Base-by-base conservation (phyloP, 352 stramenopile genomes). In the Pythium periplocum region DNA sequence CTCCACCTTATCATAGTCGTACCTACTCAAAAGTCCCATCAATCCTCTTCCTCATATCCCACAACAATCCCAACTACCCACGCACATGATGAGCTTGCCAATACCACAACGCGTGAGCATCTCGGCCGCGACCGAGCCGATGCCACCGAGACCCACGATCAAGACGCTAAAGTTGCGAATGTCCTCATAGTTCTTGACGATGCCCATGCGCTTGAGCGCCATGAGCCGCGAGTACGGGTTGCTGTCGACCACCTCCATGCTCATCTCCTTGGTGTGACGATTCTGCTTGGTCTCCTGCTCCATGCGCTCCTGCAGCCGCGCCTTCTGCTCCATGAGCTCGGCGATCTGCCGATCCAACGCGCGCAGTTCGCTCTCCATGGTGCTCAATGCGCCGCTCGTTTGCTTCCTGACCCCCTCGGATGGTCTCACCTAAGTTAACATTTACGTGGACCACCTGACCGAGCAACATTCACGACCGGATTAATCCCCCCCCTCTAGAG, bases 101-200 rank as follows among this genome's bases (percentile, higher is more conserved):
- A 95, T 83, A 60, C 87, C 87, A 59, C 87, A 96, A 42, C 87
- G 85, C 51, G 82, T 90, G 54, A 96, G 75, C 87, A 96, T 96
- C 66, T 96, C 87, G 12, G 87, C 82, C 0, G 87, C 83, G 12
- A 95, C 85, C 1, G 83, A 92, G 5, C 87, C 87, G 46, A 96
- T 88, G 44, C 87, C 87, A 3, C 87, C 87, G 9, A 96, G 60
- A 1, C 87, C 87, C 6, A 96, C 86, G 41, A 96, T 64, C 10
- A 94, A 57, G 47, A 96, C 82, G 4, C 77, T 86, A 32, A 91
- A 76, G 31, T 78, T 65, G 54, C 85, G 85, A 59, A 96, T 95
- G 43, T 77, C 60, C 59, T 95, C 83, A 62, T 94, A 96, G 64
- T 96, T 88, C 36, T 76, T 58, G n/a, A 96, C 85, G 52, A 96